Evolutionary conservation across 2,329 filamentous ascomycete genomes (phyloP).

Genomic region (Alternaria sp.): DNA sequence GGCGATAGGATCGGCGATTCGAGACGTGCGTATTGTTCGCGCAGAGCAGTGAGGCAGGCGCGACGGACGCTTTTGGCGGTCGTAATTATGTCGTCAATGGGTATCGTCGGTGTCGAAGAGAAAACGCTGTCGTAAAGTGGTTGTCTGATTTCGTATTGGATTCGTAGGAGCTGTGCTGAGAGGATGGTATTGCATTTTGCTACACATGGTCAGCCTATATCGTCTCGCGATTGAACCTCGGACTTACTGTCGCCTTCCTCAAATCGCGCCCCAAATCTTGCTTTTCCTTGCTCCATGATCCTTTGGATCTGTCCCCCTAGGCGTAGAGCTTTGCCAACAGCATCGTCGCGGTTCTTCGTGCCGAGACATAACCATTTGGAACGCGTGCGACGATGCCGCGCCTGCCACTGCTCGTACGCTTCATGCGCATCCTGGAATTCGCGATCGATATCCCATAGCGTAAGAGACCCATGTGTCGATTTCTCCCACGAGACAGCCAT

Average conservation of each 20-base stretch:
- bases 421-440: conserved; percentile 44
- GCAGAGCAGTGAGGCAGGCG: conserved; percentile 37
- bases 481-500: conserved; percentile 34
- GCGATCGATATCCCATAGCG: conserved; percentile 46
- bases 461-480: conserved; percentile 38
- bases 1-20: conserved; percentile 23
- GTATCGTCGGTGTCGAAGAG: conserved; percentile 26
- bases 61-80: conserved; percentile 42
- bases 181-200: conserved; percentile 41
- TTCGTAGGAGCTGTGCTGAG: conserved; percentile 39
- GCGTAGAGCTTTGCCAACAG: conserved; percentile 33
- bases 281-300: conserved; percentile 36
- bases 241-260: conserved; percentile 43
- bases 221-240: not conserved
- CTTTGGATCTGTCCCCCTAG: conserved; percentile 36
- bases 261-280: conserved; percentile 36
- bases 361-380: conserved; percentile 37
- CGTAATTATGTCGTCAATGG: conserved; percentile 38
- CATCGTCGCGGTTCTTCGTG: conserved; percentile 32
- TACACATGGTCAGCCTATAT: conserved; percentile 25
- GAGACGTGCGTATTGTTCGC: conserved; percentile 38
- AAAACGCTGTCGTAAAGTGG: conserved; percentile 39
- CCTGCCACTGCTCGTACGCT: conserved; percentile 41
- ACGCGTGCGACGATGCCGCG: conserved; percentile 26
- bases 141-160: conserved; percentile 42